Conservation (phyloP, 2,329 filamentous ascomycete species). For the Trichoderma sp. region DNA sequence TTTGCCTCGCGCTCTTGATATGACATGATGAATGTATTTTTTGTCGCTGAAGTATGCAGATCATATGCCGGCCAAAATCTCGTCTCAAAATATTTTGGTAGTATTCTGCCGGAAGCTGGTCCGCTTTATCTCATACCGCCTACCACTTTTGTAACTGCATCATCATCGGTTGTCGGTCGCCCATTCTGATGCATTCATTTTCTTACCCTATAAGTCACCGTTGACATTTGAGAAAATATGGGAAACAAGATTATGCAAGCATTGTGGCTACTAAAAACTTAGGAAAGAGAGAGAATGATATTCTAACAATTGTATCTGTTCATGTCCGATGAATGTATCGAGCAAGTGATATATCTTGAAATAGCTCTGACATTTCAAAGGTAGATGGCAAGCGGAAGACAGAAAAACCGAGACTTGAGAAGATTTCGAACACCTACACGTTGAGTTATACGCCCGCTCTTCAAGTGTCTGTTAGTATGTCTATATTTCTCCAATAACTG, state of each 20-base stretch:
- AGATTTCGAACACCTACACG: too few species aligned
- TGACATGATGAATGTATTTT: conserved; percentile 29
- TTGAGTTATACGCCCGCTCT: too few species aligned
- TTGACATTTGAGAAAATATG: neutral
- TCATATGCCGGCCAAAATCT: neutral
- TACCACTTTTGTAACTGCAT: conserved; percentile 21
- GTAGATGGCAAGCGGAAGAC: too few species aligned
- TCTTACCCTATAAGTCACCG: neutral
- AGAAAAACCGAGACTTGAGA: too few species aligned
- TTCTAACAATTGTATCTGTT: neutral
- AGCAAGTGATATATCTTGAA: neutral
- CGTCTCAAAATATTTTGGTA: conserved; percentile 21
- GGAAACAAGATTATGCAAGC: neutral
- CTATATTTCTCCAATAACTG: too few species aligned
- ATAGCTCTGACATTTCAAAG: neutral
- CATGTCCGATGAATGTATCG: neutral
- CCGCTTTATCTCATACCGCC: conserved; percentile 13
- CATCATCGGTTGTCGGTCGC: neutral
- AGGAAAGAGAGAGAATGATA: neutral
- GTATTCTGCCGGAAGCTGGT: conserved; percentile 30
- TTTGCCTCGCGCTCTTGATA: conserved; percentile 34
- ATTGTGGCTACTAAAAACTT: neutral
- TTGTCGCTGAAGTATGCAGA: neutral
- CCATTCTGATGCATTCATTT: neutral
- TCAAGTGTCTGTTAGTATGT: too few species aligned